Conservation (phyloP, 1,139 yeast species). For the Yamadazyma sp. region DNA sequence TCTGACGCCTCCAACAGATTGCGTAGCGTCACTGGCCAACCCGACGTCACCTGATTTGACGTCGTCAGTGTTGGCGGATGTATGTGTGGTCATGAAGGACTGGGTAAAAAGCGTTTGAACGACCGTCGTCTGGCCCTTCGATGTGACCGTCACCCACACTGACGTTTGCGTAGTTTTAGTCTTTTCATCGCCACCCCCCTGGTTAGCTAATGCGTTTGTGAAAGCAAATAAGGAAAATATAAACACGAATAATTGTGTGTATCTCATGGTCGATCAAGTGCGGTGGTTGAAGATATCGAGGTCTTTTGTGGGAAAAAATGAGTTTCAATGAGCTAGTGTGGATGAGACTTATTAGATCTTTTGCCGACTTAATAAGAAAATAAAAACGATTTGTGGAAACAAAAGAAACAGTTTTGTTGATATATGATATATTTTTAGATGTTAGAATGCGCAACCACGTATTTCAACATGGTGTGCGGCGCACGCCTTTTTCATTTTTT, state of each 20-base stretch:
- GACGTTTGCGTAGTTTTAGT: slow-evolving; percentile 21
- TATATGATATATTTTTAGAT: background rate
- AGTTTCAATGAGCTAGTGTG: too few species aligned
- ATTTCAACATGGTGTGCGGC: background rate
- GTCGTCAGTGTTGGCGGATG: slow-evolving; percentile 21
- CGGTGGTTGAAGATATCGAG: background rate
- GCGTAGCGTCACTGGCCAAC: slow-evolving; percentile 27
- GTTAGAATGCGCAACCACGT: slow-evolving; percentile 1
- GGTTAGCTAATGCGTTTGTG: slow-evolving; percentile 23
- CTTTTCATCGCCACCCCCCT: slow-evolving; percentile 19
- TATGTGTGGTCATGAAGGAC: slow-evolving; percentile 27
- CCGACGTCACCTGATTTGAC: slow-evolving; percentile 36
- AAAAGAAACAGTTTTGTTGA: background rate
- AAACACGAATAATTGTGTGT: slow-evolving; percentile 8
- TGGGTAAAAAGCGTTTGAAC: slow-evolving; percentile 32
- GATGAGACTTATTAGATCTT: too few species aligned
- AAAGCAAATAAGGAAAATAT: slow-evolving; percentile 11
- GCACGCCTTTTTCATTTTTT: background rate
- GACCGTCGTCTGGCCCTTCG: slow-evolving; percentile 29
- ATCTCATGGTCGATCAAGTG: slow-evolving; percentile 13
- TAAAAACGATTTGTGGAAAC: background rate
- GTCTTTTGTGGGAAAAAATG: background rate
- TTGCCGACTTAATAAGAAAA: too few species aligned
- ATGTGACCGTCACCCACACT: slow-evolving; percentile 39
- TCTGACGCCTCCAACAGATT: slow-evolving; percentile 36